phyloP scores from a whole-genome alignment of 2,329 filamentous ascomycete genomes.

The Cytospora schulzeri region DNA sequence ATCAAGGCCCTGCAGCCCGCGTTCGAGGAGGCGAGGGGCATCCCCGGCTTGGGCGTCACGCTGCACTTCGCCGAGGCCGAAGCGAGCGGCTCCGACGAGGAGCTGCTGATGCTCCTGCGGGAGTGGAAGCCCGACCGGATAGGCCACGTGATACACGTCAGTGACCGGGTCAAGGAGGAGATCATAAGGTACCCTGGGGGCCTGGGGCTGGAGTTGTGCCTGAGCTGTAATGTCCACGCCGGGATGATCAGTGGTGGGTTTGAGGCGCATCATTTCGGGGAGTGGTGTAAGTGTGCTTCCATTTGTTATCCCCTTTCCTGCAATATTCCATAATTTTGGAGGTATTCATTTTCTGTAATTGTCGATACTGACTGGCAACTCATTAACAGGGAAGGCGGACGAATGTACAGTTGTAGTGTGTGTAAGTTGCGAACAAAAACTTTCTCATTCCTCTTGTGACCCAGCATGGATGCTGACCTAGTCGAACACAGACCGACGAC shows the following conservation, averaged over 20 bases:
- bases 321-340: not conserved
- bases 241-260: constrained; percentile 69
- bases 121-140: constrained; percentile 68
- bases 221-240: constrained; percentile 80
- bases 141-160: constrained; percentile 78
- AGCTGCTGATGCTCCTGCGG: constrained; percentile 63
- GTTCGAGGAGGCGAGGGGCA: constrained; percentile 57
- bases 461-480: constrained; percentile 48
- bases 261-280: constrained; percentile 74
- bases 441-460: not conserved
- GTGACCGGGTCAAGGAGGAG: constrained; percentile 58
- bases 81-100: constrained; percentile 56
- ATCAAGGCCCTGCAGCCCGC: constrained; percentile 61
- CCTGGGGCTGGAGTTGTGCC: constrained; percentile 73
- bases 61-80: constrained; percentile 77
- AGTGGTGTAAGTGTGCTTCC: constrained; percentile 55
- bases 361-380: not conserved
- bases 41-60: constrained; percentile 62
- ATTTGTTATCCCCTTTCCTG: not conserved
- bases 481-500: constrained; percentile 80
- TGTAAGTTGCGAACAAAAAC: constrained; percentile 51
- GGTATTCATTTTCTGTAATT: not conserved
- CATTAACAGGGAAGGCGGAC: constrained; percentile 43
- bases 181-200: constrained; percentile 53
- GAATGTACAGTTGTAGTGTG: constrained; percentile 66